These are phyloP conservation scores for Penicillium cosmopolitanum DNA, from an alignment of 495 filamentous ascomycete genomes.

Conservation along the genomic window DNA sequence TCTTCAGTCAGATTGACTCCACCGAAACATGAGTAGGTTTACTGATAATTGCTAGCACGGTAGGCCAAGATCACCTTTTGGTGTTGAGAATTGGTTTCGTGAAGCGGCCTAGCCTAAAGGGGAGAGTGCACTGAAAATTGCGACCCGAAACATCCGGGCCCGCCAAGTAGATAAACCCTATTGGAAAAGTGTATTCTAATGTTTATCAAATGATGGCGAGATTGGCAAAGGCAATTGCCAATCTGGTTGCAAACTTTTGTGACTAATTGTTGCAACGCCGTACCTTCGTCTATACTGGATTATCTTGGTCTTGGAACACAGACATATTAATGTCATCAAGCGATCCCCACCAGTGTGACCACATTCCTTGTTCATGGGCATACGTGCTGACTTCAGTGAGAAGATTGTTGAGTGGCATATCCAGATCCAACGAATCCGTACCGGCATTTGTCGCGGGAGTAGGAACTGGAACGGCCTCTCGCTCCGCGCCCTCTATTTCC, in stretches of 20 bases:
- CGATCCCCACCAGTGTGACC: constrained; percentile 22
- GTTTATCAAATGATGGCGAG: neutral
- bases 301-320: neutral
- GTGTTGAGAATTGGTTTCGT: too few relatives aligned
- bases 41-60: neutral
- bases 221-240: neutral
- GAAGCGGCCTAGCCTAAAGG: neutral
- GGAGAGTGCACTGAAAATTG: neutral
- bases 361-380: constrained; percentile 23
- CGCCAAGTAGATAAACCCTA: neutral
- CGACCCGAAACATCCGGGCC: neutral
- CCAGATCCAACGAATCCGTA: constrained; percentile 16
- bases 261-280: too few relatives aligned
- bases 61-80: neutral
- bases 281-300: neutral
- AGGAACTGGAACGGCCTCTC: constrained; percentile 5
- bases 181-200: neutral
- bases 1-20: too few relatives aligned
- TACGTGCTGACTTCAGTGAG: constrained; percentile 21
- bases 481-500: constrained; percentile 26
- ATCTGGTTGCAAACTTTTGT: neutral
- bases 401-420: constrained; percentile 19
- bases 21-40: neutral
- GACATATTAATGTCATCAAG: constrained; percentile 7
- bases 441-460: constrained; percentile 9